Conservation (phyloP, 2,329 filamentous ascomycete genomes). For the Aureobasidium melanogenum region DNA sequence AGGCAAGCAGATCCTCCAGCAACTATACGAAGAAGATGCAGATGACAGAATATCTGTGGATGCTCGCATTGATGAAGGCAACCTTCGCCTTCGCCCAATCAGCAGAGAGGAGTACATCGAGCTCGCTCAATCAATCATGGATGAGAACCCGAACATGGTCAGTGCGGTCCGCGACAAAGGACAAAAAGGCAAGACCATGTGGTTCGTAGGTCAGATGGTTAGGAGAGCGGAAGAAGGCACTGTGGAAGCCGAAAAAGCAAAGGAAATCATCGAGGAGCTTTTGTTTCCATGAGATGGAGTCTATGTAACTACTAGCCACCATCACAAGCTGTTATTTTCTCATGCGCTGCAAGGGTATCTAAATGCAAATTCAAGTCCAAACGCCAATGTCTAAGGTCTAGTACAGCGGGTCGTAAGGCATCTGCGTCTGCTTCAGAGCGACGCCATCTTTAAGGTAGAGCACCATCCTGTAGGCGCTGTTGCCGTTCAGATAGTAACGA, state of each 20-base stretch:
- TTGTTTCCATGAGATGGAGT: constrained; percentile 22
- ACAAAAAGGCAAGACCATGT: constrained; percentile 57
- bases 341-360: constrained; percentile 8
- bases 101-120: constrained; percentile 46
- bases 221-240: constrained; percentile 50
- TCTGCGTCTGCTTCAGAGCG: constrained; percentile 29
- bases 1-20: constrained; percentile 51
- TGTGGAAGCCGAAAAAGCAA: constrained; percentile 52
- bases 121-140: constrained; percentile 46
- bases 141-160: constrained; percentile 49
- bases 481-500: constrained; percentile 93
- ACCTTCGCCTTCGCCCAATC: constrained; percentile 46
- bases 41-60: constrained; percentile 32
- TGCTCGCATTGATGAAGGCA: constrained; percentile 48
- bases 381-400: constrained; percentile 1
- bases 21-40: constrained; percentile 41
- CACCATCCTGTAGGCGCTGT: constrained; percentile 82
- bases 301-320: not conserved
- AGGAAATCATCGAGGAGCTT: constrained; percentile 43
- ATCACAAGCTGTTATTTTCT: not conserved
- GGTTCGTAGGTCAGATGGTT: constrained; percentile 62
- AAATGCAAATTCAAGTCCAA: constrained; percentile 2
- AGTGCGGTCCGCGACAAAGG: constrained; percentile 50
- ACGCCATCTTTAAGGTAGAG: constrained; percentile 62
- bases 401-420: constrained; percentile 12